Conservation (phyloP, 2,329 filamentous ascomycete species). For the Penicillium sp. region DNA sequence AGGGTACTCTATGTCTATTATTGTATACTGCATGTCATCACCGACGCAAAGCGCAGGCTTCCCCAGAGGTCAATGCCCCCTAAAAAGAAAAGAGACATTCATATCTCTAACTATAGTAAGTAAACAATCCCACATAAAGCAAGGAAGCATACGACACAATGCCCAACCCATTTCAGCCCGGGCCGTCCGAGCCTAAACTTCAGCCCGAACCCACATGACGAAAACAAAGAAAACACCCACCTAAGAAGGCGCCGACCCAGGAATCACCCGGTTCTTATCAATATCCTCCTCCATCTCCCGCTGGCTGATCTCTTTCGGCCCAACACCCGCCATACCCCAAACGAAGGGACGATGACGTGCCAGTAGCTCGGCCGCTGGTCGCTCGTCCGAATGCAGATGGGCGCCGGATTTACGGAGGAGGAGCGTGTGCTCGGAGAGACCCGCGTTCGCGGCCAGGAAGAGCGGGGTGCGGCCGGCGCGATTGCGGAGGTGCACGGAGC, state of each 20-base stretch:
- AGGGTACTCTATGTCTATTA: not conserved
- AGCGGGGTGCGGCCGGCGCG: slow-evolving; percentile 57
- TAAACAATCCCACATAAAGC: not conserved
- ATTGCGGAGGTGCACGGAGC: slow-evolving; percentile 60
- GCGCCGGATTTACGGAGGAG: slow-evolving; percentile 56
- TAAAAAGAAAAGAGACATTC: not conserved
- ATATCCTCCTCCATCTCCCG: slow-evolving; percentile 24
- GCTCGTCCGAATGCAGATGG: slow-evolving; percentile 58
- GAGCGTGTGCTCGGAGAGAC: slow-evolving; percentile 53
- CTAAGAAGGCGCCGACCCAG: slow-evolving; percentile 29
- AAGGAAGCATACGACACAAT: not conserved
- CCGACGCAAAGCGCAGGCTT: not conserved
- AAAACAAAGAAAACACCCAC: not conserved
- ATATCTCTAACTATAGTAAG: not conserved
- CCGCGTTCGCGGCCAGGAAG: slow-evolving; percentile 58
- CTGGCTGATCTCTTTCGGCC: slow-evolving; percentile 25
- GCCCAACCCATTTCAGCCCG: not conserved
- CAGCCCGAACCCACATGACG: not conserved
- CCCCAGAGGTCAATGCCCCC: not conserved
- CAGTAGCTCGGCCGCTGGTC: slow-evolving; percentile 51
- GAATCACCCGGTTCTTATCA: slow-evolving; percentile 17
- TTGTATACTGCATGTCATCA: not conserved
- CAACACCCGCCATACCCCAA: slow-evolving; percentile 46
- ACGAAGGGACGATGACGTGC: slow-evolving; percentile 41
- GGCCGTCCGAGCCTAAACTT: not conserved